phyloP scores from a whole-genome alignment of 768 basidiomycete species.

The Termitomyces sp. region DNA sequence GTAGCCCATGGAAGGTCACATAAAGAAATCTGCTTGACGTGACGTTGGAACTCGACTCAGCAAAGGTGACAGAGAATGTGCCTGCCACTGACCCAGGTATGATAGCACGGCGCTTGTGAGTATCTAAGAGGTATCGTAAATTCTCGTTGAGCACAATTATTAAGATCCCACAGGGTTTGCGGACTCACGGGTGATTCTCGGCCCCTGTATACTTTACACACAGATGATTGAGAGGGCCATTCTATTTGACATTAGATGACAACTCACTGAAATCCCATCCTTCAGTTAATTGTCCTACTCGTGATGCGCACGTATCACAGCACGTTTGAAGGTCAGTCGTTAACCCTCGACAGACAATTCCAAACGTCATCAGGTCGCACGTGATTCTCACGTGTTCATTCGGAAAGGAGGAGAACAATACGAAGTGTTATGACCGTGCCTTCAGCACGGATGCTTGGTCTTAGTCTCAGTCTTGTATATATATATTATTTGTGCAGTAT shows the following conservation, averaged over 20 bases:
- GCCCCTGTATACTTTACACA: constrained; percentile 8
- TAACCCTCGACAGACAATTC: background rate
- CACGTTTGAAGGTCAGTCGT: background rate
- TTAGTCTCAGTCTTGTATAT: too few relatives aligned
- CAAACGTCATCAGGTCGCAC: background rate
- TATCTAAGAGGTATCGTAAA: background rate
- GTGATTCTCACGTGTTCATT: too few relatives aligned
- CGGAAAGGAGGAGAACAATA: too few relatives aligned
- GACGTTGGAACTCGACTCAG: background rate
- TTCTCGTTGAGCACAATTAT: background rate
- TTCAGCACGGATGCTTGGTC: too few relatives aligned
- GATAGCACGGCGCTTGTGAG: constrained; percentile 9
- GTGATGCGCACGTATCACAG: background rate
- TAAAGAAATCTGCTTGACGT: constrained; percentile 6
- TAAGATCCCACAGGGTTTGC: background rate
- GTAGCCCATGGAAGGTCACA: constrained; percentile 9
- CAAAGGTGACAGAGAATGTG: background rate
- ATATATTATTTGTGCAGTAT: too few relatives aligned
- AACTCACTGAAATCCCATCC: constrained; percentile 7
- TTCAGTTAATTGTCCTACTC: background rate
- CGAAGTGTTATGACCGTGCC: too few relatives aligned
- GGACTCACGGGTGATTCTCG: constrained; percentile 8
- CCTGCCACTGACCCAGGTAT: constrained; percentile 6
- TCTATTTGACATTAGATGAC: background rate
- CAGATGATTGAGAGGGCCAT: background rate